Evolutionary conservation across 305 asterid genomes (phyloP).

Genomic region (Ilex paraguariensis): DNA sequence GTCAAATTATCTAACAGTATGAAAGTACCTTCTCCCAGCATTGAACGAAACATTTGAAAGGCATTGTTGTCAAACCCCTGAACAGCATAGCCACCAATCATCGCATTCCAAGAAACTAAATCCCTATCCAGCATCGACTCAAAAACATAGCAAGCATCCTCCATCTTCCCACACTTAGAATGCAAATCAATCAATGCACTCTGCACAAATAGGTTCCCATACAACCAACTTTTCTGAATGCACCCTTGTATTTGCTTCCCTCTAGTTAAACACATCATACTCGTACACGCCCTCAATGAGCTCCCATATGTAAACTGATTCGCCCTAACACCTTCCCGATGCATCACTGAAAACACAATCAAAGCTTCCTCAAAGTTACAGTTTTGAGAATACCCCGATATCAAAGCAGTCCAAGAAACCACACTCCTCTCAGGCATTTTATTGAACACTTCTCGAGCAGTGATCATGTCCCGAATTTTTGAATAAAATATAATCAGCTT

Average conservation of each 20-base stretch:
- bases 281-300: constrained; percentile 42
- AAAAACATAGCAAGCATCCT: constrained; percentile 42
- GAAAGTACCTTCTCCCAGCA: constrained; percentile 44
- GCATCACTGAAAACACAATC: constrained; percentile 38
- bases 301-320: constrained; percentile 64
- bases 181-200: constrained; percentile 59
- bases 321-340: constrained; percentile 33
- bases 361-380: constrained; percentile 32
- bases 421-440: constrained; percentile 28
- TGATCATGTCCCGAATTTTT: constrained; percentile 24
- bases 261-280: constrained; percentile 25
- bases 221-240: constrained; percentile 39
- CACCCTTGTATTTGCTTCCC: constrained; percentile 54
- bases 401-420: constrained; percentile 49
- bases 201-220: constrained; percentile 40
- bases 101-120: constrained; percentile 53
- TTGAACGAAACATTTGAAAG: constrained; percentile 26
- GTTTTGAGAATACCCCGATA: constrained; percentile 42
- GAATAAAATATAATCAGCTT: constrained; percentile 37
- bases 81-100: constrained; percentile 52
- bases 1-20: no score
- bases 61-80: constrained; percentile 32
- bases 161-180: constrained; percentile 48
- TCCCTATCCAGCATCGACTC: constrained; percentile 39
- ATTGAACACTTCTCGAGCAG: constrained; percentile 36